phyloP scores from a whole-genome alignment of 1,139 yeast species.

The Arxiozyma bovina region DNA sequence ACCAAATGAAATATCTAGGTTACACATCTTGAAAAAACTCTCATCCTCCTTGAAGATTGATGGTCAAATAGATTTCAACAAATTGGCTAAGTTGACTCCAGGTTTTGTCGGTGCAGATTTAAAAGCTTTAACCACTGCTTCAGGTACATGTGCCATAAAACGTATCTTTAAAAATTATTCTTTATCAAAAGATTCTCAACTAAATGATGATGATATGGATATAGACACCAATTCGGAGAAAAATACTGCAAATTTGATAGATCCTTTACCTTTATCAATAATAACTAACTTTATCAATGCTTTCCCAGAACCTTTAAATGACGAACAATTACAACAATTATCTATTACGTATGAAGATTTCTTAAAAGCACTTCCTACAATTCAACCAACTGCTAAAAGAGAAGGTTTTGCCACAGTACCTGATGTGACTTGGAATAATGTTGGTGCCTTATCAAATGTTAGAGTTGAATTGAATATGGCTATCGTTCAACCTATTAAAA shows the following conservation, averaged over 20 bases:
- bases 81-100: slow-evolving; percentile 86
- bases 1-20: slow-evolving; percentile 80
- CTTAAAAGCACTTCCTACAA: slow-evolving; percentile 73
- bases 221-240: slow-evolving; percentile 13
- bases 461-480: slow-evolving; percentile 94
- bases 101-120: slow-evolving; percentile 98
- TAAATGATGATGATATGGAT: neutral
- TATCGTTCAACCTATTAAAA: slow-evolving; percentile 89
- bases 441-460: slow-evolving; percentile 76
- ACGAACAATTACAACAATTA: slow-evolving; percentile 64
- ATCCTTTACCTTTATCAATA: slow-evolving; percentile 42
- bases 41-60: slow-evolving; percentile 55
- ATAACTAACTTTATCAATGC: slow-evolving; percentile 62
- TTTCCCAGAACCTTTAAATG: slow-evolving; percentile 74
- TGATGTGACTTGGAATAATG: slow-evolving; percentile 91
- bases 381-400: slow-evolving; percentile 95
- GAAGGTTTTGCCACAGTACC: slow-evolving; percentile 99
- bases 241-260: slow-evolving; percentile 29
- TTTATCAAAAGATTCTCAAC: slow-evolving; percentile 1
- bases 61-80: slow-evolving; percentile 61
- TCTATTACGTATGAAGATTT: slow-evolving; percentile 75
- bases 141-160: slow-evolving; percentile 90
- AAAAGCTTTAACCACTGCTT: slow-evolving; percentile 88
- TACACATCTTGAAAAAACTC: slow-evolving; percentile 68
- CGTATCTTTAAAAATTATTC: slow-evolving; percentile 53